These are phyloP conservation scores for Xanthoconium purpureum DNA, from an alignment of 768 basidiomycete genomes.

Conservation along the genomic window DNA sequence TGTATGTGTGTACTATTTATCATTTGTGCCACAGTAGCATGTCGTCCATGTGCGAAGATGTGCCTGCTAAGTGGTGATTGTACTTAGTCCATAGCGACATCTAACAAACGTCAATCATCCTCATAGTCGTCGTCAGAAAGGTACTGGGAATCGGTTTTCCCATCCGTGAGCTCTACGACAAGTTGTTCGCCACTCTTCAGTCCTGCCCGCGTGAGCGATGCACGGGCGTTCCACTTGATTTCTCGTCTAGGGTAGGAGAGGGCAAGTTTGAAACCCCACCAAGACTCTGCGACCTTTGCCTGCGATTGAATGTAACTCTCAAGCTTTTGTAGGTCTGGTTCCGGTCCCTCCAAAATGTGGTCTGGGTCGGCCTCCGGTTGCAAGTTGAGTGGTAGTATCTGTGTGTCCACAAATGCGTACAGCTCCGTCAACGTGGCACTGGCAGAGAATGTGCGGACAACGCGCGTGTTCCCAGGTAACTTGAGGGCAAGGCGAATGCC, in stretches of 20 bases:
- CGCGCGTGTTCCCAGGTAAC: slow-evolving; percentile 53
- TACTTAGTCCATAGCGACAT: not conserved
- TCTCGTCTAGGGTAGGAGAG: slow-evolving; percentile 69
- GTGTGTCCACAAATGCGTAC: slow-evolving; percentile 70
- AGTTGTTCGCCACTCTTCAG: slow-evolving; percentile 62
- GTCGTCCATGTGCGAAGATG: not conserved
- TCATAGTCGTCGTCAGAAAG: slow-evolving; percentile 56
- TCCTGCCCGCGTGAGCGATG: slow-evolving; percentile 42
- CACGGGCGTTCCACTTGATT: slow-evolving; percentile 47
- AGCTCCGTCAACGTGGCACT: slow-evolving; percentile 55
- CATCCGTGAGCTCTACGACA: slow-evolving; percentile 50
- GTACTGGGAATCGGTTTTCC: slow-evolving; percentile 15
- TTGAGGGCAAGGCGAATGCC: slow-evolving; percentile 50
- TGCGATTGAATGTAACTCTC: slow-evolving; percentile 36
- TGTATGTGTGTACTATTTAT: not conserved
- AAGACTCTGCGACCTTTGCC: slow-evolving; percentile 34
- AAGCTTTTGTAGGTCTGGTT: slow-evolving; percentile 34
- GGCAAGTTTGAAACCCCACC: slow-evolving; percentile 74
- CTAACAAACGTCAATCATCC: slow-evolving; percentile 28
- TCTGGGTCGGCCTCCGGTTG: slow-evolving; percentile 40
- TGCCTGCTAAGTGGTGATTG: not conserved
- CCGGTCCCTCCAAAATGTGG: slow-evolving; percentile 36
- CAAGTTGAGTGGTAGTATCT: slow-evolving; percentile 45
- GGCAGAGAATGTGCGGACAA: slow-evolving; percentile 54
- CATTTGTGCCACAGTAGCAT: too few species aligned